Evolutionary conservation across 148 eudicot genomes (phyloP).

Genomic region (Hydrangea macrophylla): DNA sequence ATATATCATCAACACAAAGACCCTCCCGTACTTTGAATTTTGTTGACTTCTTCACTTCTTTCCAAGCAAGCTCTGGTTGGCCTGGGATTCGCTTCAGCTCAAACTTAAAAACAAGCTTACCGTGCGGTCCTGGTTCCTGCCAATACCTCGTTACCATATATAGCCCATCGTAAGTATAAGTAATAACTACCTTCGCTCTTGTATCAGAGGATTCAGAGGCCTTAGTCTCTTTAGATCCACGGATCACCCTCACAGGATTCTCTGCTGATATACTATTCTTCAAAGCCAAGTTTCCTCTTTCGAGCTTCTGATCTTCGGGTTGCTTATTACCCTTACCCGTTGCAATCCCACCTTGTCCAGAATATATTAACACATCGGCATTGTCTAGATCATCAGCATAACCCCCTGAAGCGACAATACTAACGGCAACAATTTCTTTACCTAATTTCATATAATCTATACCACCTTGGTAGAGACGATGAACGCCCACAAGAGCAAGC

Average conservation of each 20-base stretch:
- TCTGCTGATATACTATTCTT: constrained; percentile 48
- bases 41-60: constrained; percentile 54
- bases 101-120: constrained; percentile 71
- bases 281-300: constrained; percentile 73
- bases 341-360: constrained; percentile 71
- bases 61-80: constrained; percentile 77
- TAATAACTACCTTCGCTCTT: constrained; percentile 35
- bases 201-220: constrained; percentile 34
- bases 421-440: constrained; percentile 42
- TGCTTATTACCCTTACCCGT: constrained; percentile 44
- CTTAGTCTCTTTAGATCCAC: constrained; percentile 68
- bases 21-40: constrained; percentile 46
- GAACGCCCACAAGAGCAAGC: constrained; percentile 79
- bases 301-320: constrained; percentile 83
- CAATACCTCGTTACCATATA: constrained; percentile 55
- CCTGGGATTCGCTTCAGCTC: constrained; percentile 59
- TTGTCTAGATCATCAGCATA: constrained; percentile 63
- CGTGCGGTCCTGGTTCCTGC: constrained; percentile 48
- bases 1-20: constrained; percentile 50
- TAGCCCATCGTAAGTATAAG: constrained; percentile 78
- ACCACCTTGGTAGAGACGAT: constrained; percentile 67
- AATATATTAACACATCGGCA: constrained; percentile 61
- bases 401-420: constrained; percentile 80
- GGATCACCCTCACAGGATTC: constrained; percentile 73
- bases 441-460: constrained; percentile 57